Evolutionary conservation across 2,329 filamentous ascomycete species (phyloP).

Genomic region (Aureobasidium lini): DNA sequence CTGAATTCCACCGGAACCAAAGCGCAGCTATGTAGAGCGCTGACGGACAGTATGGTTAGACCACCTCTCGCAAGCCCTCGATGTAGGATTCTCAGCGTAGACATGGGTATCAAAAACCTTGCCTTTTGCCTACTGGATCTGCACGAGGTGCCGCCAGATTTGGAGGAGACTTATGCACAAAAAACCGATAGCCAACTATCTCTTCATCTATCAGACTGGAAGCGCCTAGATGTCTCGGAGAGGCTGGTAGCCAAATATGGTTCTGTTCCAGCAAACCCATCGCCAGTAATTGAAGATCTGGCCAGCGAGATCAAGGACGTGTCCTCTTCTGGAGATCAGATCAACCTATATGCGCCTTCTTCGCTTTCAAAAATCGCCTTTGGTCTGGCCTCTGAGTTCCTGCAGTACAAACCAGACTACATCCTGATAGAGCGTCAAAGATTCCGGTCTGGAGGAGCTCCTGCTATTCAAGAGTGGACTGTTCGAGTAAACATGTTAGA

Average conservation of each 20-base stretch:
- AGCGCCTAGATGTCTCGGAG: slow-evolving; percentile 25
- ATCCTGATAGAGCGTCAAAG: slow-evolving; percentile 64
- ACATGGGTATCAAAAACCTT: slow-evolving; percentile 77
- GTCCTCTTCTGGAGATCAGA: background rate
- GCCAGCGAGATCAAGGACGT: background rate
- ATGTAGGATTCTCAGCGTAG: slow-evolving; percentile 61
- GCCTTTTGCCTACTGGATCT: slow-evolving; percentile 55
- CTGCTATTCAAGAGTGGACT: slow-evolving; percentile 73
- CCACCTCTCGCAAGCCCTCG: slow-evolving; percentile 19
- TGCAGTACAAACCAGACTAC: slow-evolving; percentile 53
- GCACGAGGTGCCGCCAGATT: slow-evolving; percentile 3
- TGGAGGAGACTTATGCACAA: background rate
- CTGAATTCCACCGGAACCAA: slow-evolving; percentile 55
- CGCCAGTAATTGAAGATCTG: background rate
- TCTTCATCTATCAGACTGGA: slow-evolving; percentile 30
- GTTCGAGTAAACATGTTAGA: slow-evolving; percentile 75
- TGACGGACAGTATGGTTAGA: slow-evolving; percentile 31
- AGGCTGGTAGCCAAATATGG: background rate
- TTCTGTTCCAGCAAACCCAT: background rate
- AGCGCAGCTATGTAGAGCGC: slow-evolving; percentile 42
- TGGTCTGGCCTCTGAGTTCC: slow-evolving; percentile 43
- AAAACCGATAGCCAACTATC: background rate
- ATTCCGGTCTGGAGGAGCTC: slow-evolving; percentile 55
- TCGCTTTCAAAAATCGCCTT: slow-evolving; percentile 51
- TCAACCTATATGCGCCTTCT: slow-evolving; percentile 33